A percentile compares a stretch with the other conserved stretches of the same genome.
Evolutionary conservation across 768 basidiomycete species (phyloP).

Genomic region (Termitomyces sp.): DNA sequence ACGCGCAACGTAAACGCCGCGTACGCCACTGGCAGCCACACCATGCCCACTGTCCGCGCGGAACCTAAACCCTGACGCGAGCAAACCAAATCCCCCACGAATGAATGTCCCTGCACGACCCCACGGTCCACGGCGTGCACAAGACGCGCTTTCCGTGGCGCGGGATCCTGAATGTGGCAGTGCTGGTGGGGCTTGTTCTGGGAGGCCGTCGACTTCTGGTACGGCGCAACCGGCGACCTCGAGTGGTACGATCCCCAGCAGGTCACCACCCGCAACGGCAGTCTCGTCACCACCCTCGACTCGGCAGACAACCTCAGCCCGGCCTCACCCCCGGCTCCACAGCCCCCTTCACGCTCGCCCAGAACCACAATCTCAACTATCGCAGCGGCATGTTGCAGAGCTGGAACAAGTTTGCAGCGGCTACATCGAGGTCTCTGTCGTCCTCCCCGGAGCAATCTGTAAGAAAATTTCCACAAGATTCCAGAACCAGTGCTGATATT

Average conservation of each 20-base stretch:
- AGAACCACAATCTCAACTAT: constrained; percentile 59
- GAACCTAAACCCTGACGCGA: too few relatives aligned
- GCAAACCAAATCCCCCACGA: too few relatives aligned
- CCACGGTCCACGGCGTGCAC: constrained; percentile 26
- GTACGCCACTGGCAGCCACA: too few relatives aligned
- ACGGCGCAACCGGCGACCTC: constrained; percentile 60
- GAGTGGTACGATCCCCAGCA: constrained; percentile 76
- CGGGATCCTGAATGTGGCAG: constrained; percentile 58
- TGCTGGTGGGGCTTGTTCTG: constrained; percentile 64
- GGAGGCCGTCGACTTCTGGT: constrained; percentile 73
- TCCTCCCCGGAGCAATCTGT: constrained; percentile 55
- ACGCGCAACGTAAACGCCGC: too few relatives aligned
- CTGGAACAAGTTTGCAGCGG: constrained; percentile 88
- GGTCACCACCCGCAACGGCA: constrained; percentile 60
- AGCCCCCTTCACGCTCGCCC: constrained; percentile 35
- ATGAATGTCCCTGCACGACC: too few relatives aligned
- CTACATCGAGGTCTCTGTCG: constrained; percentile 65
- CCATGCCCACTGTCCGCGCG: too few relatives aligned
- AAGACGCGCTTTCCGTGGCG: constrained; percentile 36
- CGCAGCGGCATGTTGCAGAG: constrained; percentile 77
- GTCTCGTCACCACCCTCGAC: constrained; percentile 68
- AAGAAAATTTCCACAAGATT: too few relatives aligned
- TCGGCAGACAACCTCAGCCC: constrained; percentile 23
- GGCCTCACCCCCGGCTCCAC: constrained; percentile 33
- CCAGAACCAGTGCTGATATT: too few relatives aligned